Evolutionary conservation across 306 rosid species (phyloP), one percentile per base, ranked within the genome.

Genomic region (Purshia tridentata): DNA sequence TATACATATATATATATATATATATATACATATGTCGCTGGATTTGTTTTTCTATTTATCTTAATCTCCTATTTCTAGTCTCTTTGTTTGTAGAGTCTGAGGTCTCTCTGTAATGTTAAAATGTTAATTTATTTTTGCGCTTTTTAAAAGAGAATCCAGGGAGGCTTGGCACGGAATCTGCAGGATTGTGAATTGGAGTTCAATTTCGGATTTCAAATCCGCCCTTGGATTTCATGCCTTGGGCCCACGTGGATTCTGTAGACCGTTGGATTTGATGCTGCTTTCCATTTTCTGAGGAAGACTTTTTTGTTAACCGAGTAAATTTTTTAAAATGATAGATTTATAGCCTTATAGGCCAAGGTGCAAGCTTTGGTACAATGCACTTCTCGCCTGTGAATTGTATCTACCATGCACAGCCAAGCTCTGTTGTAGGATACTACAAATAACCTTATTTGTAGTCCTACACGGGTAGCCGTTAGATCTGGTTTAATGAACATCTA

Each of bases 111-210:
- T 29, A 29, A 29, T 57, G 37, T 23, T 14, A 15, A 4, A 1
- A 10, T 4, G 42, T 20, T 39, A 56, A 76, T 77, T 51, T n/a
- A 57, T 77, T 76, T 56, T 77, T 56, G 87, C 69, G 80, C 81
- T 75, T 76, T 76, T 65, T 54, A 65, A 78, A 72, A 73, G 72
- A 62, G 73, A 75, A 85, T 83, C 83, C 75, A 78, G 66, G 72
- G 60, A 37, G 19, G 80, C 72, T 46, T 37, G 66, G 74, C 79
- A 69, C 94, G 94, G 91, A 86, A 75, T 76, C 78, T 78, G 82
- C 83, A 73, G 86, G 80, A 53, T 76, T 65, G 82, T 89, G 77
- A 87, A 83, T 73, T 87, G 35, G 76, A 85, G 83, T 85, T 89
- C 57, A 89, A 74, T 80, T 64, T 71, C 11, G 49, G 64, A 69